A percentile compares a stretch with the other conserved stretches of the same genome.
Conservation (phyloP, 164 flowering plant species). For the Amborella trichopoda region DNA sequence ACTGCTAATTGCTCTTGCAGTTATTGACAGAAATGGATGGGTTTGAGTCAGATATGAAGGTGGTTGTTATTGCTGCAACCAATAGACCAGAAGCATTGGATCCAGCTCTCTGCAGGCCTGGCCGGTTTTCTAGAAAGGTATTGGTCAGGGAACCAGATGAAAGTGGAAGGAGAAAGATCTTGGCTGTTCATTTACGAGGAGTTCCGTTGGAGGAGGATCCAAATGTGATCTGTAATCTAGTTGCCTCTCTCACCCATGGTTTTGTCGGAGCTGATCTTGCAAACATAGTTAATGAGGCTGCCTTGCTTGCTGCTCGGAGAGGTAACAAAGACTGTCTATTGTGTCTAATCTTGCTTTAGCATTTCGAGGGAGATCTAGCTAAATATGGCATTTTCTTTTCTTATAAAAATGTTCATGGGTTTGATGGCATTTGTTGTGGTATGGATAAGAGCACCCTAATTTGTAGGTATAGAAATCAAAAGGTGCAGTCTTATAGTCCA, state of each 20-base stretch:
- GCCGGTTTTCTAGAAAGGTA: conserved; percentile 95
- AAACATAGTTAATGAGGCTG: conserved; percentile 89
- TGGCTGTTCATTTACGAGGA: conserved; percentile 82
- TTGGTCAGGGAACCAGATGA: conserved; percentile 90
- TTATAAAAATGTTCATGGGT: too few relatives aligned
- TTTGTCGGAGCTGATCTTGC: conserved; percentile 99
- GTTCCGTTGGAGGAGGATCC: conserved; percentile 83
- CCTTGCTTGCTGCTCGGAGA: conserved; percentile 94
- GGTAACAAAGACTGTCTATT: conserved; percentile 31
- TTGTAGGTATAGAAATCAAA: too few relatives aligned
- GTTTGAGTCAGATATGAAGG: conserved; percentile 82
- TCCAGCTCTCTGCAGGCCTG: conserved; percentile 93
- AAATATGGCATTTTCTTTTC: too few relatives aligned
- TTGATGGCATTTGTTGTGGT: too few relatives aligned
- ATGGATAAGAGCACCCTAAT: too few relatives aligned
- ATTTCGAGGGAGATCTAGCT: too few relatives aligned
- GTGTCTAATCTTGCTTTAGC: background rate
- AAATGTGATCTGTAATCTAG: conserved; percentile 51
- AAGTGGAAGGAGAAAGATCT: conserved; percentile 72
- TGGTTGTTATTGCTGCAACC: conserved; percentile 88
- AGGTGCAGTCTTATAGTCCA: too few relatives aligned
- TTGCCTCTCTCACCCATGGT: conserved; percentile 78
- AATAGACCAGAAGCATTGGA: conserved; percentile 95
- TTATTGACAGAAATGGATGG: conserved; percentile 99
- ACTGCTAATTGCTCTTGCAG: conserved; percentile 28